Percentiles rank a stretch among this genome's conserved stretches.
phyloP scores from a whole-genome alignment of 768 basidiomycete species.

The Agrocybe chaxingu region DNA sequence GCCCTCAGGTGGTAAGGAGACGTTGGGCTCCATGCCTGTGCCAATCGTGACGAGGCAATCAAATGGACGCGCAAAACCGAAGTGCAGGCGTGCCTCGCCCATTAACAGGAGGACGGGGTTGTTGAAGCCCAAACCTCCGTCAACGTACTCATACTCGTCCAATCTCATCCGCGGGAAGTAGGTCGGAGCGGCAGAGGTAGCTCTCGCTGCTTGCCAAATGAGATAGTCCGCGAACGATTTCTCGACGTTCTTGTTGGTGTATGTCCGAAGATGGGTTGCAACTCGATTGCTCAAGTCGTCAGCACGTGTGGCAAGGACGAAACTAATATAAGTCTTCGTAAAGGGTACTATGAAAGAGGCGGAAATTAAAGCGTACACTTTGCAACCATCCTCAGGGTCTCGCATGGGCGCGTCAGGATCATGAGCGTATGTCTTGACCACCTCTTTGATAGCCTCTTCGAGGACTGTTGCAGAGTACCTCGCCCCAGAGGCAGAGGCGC shows the following conservation, averaged over 20 bases:
- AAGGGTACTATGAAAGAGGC: neutral
- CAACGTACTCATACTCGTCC: constrained; percentile 24
- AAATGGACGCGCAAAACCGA: constrained; percentile 18
- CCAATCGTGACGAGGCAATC: constrained; percentile 22
- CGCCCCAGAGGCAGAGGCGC: constrained; percentile 18
- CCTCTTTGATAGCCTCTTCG: constrained; percentile 21
- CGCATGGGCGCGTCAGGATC: constrained; percentile 24
- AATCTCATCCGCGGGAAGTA: constrained; percentile 27
- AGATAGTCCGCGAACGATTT: constrained; percentile 22
- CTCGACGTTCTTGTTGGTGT: constrained; percentile 22
- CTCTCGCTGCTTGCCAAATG: constrained; percentile 33
- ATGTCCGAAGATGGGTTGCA: constrained; percentile 28
- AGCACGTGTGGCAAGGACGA: constrained; percentile 21
- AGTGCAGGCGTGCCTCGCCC: constrained; percentile 21
- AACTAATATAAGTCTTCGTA: constrained; percentile 13
- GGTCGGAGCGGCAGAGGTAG: constrained; percentile 31
- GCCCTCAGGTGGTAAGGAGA: constrained; percentile 12
- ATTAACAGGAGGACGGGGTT: constrained; percentile 27
- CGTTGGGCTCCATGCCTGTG: constrained; percentile 21
- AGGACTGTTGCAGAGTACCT: constrained; percentile 21
- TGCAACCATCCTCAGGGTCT: constrained; percentile 23
- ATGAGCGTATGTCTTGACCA: constrained; percentile 21
- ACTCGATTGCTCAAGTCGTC: constrained; percentile 22
- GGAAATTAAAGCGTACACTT: constrained; percentile 22
- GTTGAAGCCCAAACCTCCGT: constrained; percentile 29